Percentiles rank a stretch among this genome's conserved stretches.
phyloP scores from a whole-genome alignment of 2,329 filamentous ascomycete genomes.

The Bretziella fagacearum region DNA sequence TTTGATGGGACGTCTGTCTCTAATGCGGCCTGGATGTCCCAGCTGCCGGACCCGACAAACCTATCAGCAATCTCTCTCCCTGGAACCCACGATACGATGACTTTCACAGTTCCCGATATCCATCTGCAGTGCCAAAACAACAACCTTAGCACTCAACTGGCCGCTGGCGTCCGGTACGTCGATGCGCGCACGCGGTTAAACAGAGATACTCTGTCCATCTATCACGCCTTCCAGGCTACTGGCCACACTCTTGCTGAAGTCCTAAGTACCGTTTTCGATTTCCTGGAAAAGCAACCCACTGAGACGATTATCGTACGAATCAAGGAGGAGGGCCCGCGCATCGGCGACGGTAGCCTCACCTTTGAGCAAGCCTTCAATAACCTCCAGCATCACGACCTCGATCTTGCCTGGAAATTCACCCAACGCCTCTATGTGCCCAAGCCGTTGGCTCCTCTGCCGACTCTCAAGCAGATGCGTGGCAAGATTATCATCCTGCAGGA shows the following conservation, averaged over 20 bases:
- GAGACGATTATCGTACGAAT: slow-evolving; percentile 34
- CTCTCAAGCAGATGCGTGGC: slow-evolving; percentile 29
- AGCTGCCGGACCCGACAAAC: slow-evolving; percentile 25
- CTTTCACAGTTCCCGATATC: slow-evolving; percentile 24
- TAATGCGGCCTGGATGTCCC: slow-evolving; percentile 28
- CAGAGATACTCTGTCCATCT: slow-evolving; percentile 29
- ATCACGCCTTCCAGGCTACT: slow-evolving; percentile 30
- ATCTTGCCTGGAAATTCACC: slow-evolving; percentile 20
- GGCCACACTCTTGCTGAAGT: slow-evolving; percentile 29
- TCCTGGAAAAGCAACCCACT: slow-evolving; percentile 28
- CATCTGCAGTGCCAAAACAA: slow-evolving; percentile 32
- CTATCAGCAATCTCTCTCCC: slow-evolving; percentile 32
- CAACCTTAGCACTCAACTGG: slow-evolving; percentile 28
- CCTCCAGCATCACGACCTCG: slow-evolving; percentile 23
- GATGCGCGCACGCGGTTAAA: slow-evolving; percentile 31
- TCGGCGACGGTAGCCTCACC: slow-evolving; percentile 21
- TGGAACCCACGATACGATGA: slow-evolving; percentile 38
- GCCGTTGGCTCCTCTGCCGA: slow-evolving; percentile 23
- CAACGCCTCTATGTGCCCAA: slow-evolving; percentile 23
- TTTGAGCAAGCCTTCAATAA: slow-evolving; percentile 31
- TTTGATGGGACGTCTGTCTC: slow-evolving; percentile 23
- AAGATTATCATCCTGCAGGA: slow-evolving; percentile 33
- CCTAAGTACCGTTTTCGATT: slow-evolving; percentile 27
- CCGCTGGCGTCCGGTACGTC: slow-evolving; percentile 31
- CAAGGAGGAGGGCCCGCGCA: slow-evolving; percentile 29